phyloP scores from a whole-genome alignment of 441 rosid species.

The Gossypium armourianum region DNA sequence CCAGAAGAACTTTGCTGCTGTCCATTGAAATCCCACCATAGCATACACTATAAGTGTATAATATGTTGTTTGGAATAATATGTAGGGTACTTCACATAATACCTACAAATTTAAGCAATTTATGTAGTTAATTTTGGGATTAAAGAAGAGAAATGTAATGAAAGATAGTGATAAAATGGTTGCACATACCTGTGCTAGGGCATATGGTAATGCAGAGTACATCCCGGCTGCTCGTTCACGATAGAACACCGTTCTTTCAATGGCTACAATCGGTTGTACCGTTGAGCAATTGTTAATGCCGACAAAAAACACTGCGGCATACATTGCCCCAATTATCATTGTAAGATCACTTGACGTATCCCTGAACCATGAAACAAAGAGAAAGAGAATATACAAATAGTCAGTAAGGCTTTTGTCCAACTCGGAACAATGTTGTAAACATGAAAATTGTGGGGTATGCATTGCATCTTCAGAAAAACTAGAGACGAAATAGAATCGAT shows the following conservation, averaged over 20 bases:
- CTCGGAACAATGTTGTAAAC: not conserved
- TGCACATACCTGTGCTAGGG: constrained; percentile 63
- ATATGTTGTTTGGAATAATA: constrained; percentile 52
- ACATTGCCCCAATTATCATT: constrained; percentile 79
- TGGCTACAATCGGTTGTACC: constrained; percentile 63
- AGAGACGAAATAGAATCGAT: too few relatives aligned
- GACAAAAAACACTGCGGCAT: constrained; percentile 48
- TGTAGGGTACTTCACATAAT: constrained; percentile 56
- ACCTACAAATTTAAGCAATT: constrained; percentile 36
- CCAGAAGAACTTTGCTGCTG: constrained; percentile 65
- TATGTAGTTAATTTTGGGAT: too few relatives aligned
- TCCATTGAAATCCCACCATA: constrained; percentile 81
- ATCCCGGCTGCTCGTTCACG: constrained; percentile 83
- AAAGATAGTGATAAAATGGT: not conserved
- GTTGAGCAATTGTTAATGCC: constrained; percentile 67
- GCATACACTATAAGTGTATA: constrained; percentile 60
- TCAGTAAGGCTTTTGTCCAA: not conserved
- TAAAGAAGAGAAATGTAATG: too few relatives aligned
- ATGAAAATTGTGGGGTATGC: not conserved
- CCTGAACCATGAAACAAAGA: constrained; percentile 23
- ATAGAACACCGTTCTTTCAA: constrained; percentile 73
- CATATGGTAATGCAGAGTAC: constrained; percentile 88
- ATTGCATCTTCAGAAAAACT: too few relatives aligned
- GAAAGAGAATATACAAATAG: not conserved
- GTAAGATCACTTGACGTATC: constrained; percentile 41